Base-by-base conservation (phyloP, 2,329 filamentous ascomycete species). In the Alternaria burnsii region DNA sequence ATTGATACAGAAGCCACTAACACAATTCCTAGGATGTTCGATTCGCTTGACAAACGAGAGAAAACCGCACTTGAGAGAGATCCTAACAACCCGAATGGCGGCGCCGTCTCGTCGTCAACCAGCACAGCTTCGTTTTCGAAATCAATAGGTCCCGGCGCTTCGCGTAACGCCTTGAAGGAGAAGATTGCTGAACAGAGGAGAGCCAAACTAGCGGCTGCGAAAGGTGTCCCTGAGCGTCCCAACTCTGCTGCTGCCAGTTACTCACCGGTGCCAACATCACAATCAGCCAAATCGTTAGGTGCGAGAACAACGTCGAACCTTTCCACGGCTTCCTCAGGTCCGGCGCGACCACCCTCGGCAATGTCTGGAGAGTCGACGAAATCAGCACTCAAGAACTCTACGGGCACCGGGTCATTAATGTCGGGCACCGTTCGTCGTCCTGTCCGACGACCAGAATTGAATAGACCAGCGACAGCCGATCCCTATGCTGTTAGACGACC, bases 61-160 rank as follows among this genome's bases (percentile, higher is more conserved):
- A 91, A 92, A 75, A 89, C 88, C 56, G 84, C 94, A 32, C 83
- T 99, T 18, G 90, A 94, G 68, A 96, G 93, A 70, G 92, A 97
- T 68, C 84, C 91, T 1, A 86, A 89, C 72, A 98, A 98, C 71
- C 92, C 92, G 9, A 91, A 92, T 74, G 76, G 80, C 16, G 76
- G 80, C 16, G 76, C 77, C 85, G 7, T 84, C 26, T 70, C 78
- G 10, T 81, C 79, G 4, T 87, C 65, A 85, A 86, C 72, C 83
- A 87, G 79, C 56, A 59, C 66, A 20, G 52, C 74, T 1, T 71
- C 72, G 1, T 78, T 79, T 58, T 79, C 76, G 5, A 85, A 85
- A 34, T 78, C 80, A 32, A 79, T 83, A 14, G 85, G 87, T 4
- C 64, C 79, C 20, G 80, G 73, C 41, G 89, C 73, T 50, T 69